Evolutionary conservation across 163 green algal genomes (phyloP), one percentile per base, ranked within the genome.

Genomic region (Prototheca wickerhamii): DNA sequence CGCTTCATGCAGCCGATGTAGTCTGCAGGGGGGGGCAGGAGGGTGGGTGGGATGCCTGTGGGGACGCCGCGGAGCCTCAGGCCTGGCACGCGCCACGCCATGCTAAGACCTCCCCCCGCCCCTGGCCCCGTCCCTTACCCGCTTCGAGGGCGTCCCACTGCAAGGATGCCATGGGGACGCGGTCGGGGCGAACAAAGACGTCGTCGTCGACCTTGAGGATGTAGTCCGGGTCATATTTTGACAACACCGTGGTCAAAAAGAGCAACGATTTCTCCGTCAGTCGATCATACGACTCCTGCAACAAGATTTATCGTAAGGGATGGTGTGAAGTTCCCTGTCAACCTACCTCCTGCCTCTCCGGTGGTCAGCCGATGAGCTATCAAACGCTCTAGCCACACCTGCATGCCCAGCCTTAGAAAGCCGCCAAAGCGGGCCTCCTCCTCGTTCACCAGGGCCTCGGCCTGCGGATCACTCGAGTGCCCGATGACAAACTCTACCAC

Each of bases 1-100:
- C 49, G 82, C 69, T 88, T 88, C 79, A 87, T 87, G 72, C 82
- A 88, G 0, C 82, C 82, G 33, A 87, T 61, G 50, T 86, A 86
- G 49, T 84, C 82, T 75, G n/a, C n/a, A n/a, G n/a, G n/a, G n/a
- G n/a, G n/a, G n/a, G n/a, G n/a, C n/a, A n/a, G n/a, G 23, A 54
- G 23, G 44, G 23, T 23, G 23, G 44, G 23, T n/a, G 23, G 23
- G 23, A n/a, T n/a, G 23, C 23, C 23, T 50, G 40, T 17, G 17
- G 12, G 12, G 12, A 50, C 17, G 40, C 12, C 17, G 12, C 12
- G 17, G 17, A 50, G 12, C 17, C 40, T 12, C 12, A 50, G 40
- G 12, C 17, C 17, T 50, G 17, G 17, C 12, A 50, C 40, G 17
- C 12, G 17, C 17, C 12, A 50, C 40, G 40, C 40, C 12, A 12